Evolutionary conservation across 371 early-diverging fungal species (phyloP), one percentile per base, ranked within the genome.

Genomic region (Apophysomyces elegans): DNA sequence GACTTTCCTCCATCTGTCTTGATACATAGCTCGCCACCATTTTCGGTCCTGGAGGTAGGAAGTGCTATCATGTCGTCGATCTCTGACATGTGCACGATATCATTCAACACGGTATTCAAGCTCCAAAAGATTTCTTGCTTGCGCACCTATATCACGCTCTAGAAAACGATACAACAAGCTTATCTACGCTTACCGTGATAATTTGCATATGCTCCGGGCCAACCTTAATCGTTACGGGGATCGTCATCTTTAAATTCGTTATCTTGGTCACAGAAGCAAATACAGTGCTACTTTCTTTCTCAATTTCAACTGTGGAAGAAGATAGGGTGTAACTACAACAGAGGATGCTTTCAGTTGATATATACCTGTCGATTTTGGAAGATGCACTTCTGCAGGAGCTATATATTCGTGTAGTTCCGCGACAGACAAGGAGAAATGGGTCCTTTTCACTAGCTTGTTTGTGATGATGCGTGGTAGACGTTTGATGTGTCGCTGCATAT

Each of bases 51-150:
- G 45, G 60, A 64, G 59, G 68, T 72, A 13, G 81, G 76, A 36
- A 75, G 74, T 16, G 81, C 68, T 1, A 79, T 78, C 16, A 93
- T 80, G 57, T 93, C 94, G 5, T 87, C 83, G 21, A 95, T 81
- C 60, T 94, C 95, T 1, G 90, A 84, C 59, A 95, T 90, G 62
- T 89, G 88, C 74, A 84, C 92, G 13, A 94, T 88, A 65, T 96
- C 94, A 67, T 93, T 94, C 58, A 94, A 79, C 60, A 87, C 79
- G 9, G 89, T 80, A 64, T 79, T 86, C 58, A 89, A 72, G 1
- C 91, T 93, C 66, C 79, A 74, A 36, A 94, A 76, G 6, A 89
- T 70, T n/a, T 89, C 89, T 64, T 86, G 86, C 58, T 78, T 75
- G 56, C 84, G 80, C 37, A 65, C 36, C 73, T 78, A 63, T 14